These are phyloP conservation scores for Diaporthe longicolla DNA, from an alignment of 2,329 filamentous ascomycete species.

Conservation along the genomic window DNA sequence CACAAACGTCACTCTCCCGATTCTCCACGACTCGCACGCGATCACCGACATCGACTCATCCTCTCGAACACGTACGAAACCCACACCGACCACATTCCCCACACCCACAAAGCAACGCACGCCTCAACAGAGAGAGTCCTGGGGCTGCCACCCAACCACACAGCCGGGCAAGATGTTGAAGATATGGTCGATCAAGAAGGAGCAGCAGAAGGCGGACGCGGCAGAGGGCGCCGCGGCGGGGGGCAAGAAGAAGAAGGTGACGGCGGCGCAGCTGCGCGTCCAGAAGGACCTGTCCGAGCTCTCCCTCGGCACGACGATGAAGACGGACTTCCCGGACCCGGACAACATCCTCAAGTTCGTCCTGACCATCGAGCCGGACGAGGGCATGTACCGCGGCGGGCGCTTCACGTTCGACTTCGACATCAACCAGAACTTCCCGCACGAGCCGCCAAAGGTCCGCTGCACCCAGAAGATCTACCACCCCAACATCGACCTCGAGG, in stretches of 20 bases:
- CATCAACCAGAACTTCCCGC: conserved; percentile 95
- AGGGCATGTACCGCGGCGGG: conserved; percentile 89
- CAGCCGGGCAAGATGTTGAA: conserved; percentile 86
- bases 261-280: conserved; percentile 92
- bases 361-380: conserved; percentile 86
- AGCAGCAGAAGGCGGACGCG: conserved; percentile 94
- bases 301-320: conserved; percentile 84
- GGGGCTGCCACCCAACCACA: conserved; percentile 27
- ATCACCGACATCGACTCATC: conserved; percentile 18
- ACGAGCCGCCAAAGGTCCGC: conserved; percentile 97
- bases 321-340: conserved; percentile 83
- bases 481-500: conserved; percentile 97
- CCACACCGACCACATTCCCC: not conserved
- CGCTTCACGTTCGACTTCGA: conserved; percentile 91
- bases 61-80: not conserved
- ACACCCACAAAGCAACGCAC: not conserved
- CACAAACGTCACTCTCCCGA: not conserved
- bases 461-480: conserved; percentile 99
- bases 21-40: not conserved
- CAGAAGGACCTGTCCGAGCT: conserved; percentile 93
- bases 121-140: not conserved
- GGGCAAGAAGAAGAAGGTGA: conserved; percentile 98
- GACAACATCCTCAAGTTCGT: conserved; percentile 90
- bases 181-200: conserved; percentile 99
- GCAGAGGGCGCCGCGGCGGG: conserved; percentile 76